A percentile compares a stretch with the other conserved stretches of the same genome.
phyloP scores from a whole-genome alignment of 768 basidiomycete species.

The Suillus lakei region DNA sequence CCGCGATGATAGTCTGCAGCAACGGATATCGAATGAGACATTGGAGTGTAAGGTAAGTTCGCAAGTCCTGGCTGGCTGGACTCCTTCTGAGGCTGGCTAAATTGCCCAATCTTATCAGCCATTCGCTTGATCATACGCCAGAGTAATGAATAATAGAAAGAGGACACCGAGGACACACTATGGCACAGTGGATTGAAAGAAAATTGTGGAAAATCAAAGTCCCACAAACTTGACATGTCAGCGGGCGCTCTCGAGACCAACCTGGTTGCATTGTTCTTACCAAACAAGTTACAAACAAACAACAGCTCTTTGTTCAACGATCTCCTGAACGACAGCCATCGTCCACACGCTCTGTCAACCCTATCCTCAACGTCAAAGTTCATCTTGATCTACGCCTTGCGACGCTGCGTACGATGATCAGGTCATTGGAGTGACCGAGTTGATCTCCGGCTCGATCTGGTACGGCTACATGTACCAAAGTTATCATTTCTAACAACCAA shows the following conservation, averaged over 20 bases:
- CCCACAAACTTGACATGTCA: neutral
- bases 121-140: conserved; percentile 51
- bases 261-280: neutral
- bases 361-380: neutral
- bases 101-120: conserved; percentile 52
- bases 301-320: neutral
- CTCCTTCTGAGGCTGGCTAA: conserved; percentile 13
- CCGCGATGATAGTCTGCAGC: conserved; percentile 59
- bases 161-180: neutral
- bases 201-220: neutral
- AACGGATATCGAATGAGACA: conserved; percentile 23
- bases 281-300: conserved; percentile 5
- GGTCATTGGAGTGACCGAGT: neutral
- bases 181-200: conserved; percentile 6
- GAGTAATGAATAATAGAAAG: neutral
- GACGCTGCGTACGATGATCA: neutral
- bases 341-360: neutral
- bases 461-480: neutral
- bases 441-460: neutral
- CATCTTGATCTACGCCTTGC: neutral
- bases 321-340: neutral
- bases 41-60: conserved; percentile 5
- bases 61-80: conserved; percentile 1
- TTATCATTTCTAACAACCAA: neutral
- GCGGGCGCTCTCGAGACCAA: neutral